phyloP scores from a whole-genome alignment of 768 basidiomycete genomes.

The Mycena rosella region DNA sequence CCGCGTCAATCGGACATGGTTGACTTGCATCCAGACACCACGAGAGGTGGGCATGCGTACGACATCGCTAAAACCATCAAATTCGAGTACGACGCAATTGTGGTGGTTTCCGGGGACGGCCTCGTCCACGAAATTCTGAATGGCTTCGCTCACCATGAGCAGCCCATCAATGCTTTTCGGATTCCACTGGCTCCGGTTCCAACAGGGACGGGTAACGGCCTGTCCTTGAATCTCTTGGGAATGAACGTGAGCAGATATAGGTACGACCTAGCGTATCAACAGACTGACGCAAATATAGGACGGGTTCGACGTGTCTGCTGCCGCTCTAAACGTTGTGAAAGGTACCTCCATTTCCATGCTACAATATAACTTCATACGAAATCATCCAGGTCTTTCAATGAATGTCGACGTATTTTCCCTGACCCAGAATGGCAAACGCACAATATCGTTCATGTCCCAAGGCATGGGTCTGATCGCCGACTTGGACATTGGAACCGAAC shows the following conservation, averaged over 20 bases:
- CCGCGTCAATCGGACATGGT: background rate
- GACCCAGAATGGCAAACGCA: conserved; percentile 72
- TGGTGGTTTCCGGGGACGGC: conserved; percentile 87
- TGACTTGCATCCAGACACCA: conserved; percentile 65
- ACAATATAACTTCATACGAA: conserved; percentile 1
- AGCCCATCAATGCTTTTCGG: conserved; percentile 70
- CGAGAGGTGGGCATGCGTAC: conserved; percentile 70
- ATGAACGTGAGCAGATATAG: conserved; percentile 56
- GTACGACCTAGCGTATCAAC: background rate
- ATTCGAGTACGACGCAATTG: conserved; percentile 77
- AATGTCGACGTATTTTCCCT: conserved; percentile 83
- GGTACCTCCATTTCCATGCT: conserved; percentile 53
- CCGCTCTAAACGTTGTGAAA: conserved; percentile 85
- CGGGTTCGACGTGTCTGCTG: conserved; percentile 78
- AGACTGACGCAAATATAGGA: conserved; percentile 55
- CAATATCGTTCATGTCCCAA: conserved; percentile 87
- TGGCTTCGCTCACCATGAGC: conserved; percentile 77
- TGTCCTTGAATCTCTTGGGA: conserved; percentile 82
- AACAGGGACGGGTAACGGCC: conserved; percentile 85
- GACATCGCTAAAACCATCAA: conserved; percentile 70
- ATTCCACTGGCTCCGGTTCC: conserved; percentile 86
- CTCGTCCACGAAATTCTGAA: conserved; percentile 88
- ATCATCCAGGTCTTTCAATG: conserved; percentile 72
- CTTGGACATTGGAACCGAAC: conserved; percentile 85
- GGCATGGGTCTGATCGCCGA: conserved; percentile 89